Evolutionary conservation across 306 rosid species (phyloP), one percentile per base, ranked within the genome.

Genomic region (Cyamopsis tetragonoloba): DNA sequence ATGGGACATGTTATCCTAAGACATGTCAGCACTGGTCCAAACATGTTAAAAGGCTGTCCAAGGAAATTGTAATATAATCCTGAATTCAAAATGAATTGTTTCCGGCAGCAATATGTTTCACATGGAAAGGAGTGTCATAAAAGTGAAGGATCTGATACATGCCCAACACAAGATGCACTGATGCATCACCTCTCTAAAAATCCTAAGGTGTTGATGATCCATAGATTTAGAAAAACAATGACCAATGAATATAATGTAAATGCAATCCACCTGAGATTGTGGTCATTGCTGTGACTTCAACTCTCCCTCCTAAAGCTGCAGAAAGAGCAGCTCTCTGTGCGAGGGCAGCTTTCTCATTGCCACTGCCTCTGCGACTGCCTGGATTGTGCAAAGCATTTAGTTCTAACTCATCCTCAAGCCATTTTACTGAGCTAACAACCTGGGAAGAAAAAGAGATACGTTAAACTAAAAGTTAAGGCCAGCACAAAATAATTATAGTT

Each of bases 381-480:
- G 99, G 97, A 63, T 88, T 89, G 89, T 89, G 97, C 66, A 93
- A 95, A 61, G 99, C 99, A 83, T 90, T 89, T 78, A 93, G 85
- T 73, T 93, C 99, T 78, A 93, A 75, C 80, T 93, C 99, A 63
- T 93, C 99, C 85, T 93, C 99, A 27, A 93, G 97, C 99, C 99
- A 93, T 82, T 93, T 93, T 62, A 93, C 99, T 1, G 97, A 88
- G 81, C 99, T 93, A 72, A 90, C 99, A 80, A 93, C 97, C 99
- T 93, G 69, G 32, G 44, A 18, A 77, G 79, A 62, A 69, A 72
- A 26, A 67, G 47, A 67, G 55, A 53, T 47, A 62, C n/a, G 37
- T 11, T 43, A 20, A 73, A 67, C 26, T 65, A 67, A 69, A 68
- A 39, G 23, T 55, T 46, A 62, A 54, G 54, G 44, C 38, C 8